These are phyloP conservation scores for Alternaria metachromatica DNA, from an alignment of 2,329 filamentous ascomycete species.

Conservation along the genomic window DNA sequence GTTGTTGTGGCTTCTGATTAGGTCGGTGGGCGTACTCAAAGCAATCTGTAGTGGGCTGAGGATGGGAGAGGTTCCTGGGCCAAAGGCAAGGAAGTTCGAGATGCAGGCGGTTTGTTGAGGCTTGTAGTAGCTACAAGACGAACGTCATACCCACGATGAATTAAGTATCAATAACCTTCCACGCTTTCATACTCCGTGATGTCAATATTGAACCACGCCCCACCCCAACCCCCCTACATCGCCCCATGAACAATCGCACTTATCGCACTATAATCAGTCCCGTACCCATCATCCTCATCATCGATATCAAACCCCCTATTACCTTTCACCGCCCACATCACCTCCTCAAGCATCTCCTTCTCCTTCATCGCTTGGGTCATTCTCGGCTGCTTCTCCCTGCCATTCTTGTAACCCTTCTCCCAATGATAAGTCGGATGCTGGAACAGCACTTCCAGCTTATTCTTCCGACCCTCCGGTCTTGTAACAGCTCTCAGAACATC, in stretches of 20 bases:
- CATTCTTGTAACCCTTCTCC: neutral
- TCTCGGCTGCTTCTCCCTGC: neutral
- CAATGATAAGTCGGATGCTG: neutral
- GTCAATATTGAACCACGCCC: too few relatives aligned
- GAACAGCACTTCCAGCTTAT: neutral
- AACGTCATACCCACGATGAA: neutral
- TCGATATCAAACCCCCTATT: neutral
- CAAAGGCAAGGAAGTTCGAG: neutral
- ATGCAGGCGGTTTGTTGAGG: neutral
- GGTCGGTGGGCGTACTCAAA: neutral
- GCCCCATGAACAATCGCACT: neutral
- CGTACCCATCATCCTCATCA: neutral
- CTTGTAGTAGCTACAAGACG: neutral
- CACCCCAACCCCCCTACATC: neutral
- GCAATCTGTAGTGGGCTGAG: neutral
- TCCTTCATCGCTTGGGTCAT: neutral
- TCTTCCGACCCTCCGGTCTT: fast-evolving
- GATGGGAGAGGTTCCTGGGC: neutral
- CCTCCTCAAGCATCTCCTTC: neutral
- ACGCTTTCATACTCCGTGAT: neutral
- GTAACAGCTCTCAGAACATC: neutral
- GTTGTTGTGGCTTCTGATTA: neutral
- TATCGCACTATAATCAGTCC: neutral
- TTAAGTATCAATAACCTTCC: neutral
- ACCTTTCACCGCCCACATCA: neutral